Percentiles rank a stretch among this genome's conserved stretches.
phyloP scores from a whole-genome alignment of 176 grass and related monocot species.

The Saccharum spontaneum region DNA sequence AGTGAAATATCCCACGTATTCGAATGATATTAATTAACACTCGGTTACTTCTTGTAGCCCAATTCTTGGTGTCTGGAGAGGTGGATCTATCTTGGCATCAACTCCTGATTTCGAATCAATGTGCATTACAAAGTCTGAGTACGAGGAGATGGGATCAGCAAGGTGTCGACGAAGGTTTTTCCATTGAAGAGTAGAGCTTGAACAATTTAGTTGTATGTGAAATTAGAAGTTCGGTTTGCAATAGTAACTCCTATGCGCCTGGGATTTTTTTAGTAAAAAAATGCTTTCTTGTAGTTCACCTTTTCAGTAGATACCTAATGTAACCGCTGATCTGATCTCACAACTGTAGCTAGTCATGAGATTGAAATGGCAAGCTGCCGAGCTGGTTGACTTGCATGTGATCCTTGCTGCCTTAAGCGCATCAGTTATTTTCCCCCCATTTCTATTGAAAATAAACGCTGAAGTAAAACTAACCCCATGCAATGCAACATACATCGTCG shows the following conservation, averaged over 20 bases:
- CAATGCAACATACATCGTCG: too few species aligned
- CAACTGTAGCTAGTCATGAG: not conserved
- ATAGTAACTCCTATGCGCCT: too few species aligned
- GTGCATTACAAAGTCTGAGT: constrained; percentile 81
- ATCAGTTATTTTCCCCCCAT: too few species aligned
- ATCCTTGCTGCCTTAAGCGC: too few species aligned
- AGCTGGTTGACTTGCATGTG: not conserved
- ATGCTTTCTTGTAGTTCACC: too few species aligned
- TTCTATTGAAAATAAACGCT: too few species aligned
- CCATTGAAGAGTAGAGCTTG: constrained; percentile 46
- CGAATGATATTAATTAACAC: not conserved
- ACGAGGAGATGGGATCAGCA: constrained; percentile 88
- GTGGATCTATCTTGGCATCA: constrained; percentile 79
- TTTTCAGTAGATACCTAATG: not conserved
- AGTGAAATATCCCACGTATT: not conserved
- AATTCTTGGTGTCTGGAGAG: constrained; percentile 85
- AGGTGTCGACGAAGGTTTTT: constrained; percentile 85
- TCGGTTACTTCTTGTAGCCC: constrained; percentile 45
- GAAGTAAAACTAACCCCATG: too few species aligned
- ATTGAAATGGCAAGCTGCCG: not conserved
- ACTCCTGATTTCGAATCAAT: constrained; percentile 83
- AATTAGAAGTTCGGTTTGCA: not conserved
- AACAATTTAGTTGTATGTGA: not conserved
- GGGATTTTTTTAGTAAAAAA: not conserved
- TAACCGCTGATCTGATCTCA: not conserved